A percentile compares a stretch with the other conserved stretches of the same genome.
These are phyloP conservation scores for Mycena capillaripes DNA, from an alignment of 768 basidiomycete genomes.

Conservation along the genomic window DNA sequence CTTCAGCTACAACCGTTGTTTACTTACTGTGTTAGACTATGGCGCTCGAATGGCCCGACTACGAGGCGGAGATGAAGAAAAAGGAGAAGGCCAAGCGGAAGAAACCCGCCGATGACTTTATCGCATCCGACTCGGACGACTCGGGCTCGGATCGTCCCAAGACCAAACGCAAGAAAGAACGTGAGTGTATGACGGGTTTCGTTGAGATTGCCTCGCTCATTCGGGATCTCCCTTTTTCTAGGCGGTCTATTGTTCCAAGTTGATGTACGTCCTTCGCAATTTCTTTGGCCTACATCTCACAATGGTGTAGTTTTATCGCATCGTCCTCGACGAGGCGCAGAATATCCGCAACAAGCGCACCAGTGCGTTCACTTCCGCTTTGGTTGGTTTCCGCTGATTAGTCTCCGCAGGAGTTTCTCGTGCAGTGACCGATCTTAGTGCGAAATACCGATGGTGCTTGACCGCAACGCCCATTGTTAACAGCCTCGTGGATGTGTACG, in stretches of 20 bases:
- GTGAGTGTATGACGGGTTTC: conserved; percentile 35
- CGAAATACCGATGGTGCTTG: conserved; percentile 75
- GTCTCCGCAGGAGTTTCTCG: conserved; percentile 60
- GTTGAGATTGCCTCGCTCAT: background rate
- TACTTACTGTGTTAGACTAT: conserved; percentile 57
- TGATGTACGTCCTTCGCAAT: conserved; percentile 48
- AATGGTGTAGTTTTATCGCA: conserved; percentile 59
- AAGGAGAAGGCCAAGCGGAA: conserved; percentile 51
- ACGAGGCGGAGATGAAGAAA: conserved; percentile 61
- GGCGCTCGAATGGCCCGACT: conserved; percentile 71
- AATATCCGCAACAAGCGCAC: conserved; percentile 65
- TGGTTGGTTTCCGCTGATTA: conserved; percentile 24
- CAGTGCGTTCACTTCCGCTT: conserved; percentile 46
- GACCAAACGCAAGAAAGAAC: conserved; percentile 50
- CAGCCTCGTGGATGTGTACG: conserved; percentile 67
- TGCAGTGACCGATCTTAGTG: conserved; percentile 65
- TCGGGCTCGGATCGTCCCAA: conserved; percentile 39
- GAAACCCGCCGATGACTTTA: conserved; percentile 46
- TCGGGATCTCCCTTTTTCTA: conserved; percentile 29
- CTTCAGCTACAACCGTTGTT: background rate
- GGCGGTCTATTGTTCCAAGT: conserved; percentile 66
- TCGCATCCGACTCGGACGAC: conserved; percentile 54
- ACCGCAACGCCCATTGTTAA: conserved; percentile 76
- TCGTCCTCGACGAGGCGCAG: conserved; percentile 72
- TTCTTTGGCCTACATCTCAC: background rate